phyloP scores from a whole-genome alignment of 2,329 filamentous ascomycete genomes.

The Neobulgaria alba region DNA sequence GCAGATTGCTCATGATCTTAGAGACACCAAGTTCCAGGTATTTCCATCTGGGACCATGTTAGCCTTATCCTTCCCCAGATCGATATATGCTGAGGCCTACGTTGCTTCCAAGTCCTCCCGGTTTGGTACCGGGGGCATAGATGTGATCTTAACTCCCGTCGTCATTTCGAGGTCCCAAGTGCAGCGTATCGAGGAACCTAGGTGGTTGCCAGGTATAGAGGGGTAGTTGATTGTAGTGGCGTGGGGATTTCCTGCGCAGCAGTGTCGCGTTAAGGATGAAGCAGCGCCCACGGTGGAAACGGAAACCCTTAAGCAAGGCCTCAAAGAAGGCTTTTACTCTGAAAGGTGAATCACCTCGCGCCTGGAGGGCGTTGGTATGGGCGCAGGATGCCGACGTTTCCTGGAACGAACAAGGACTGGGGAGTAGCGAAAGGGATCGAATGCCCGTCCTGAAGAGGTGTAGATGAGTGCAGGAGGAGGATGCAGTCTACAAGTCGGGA shows the following conservation, averaged over 20 bases:
- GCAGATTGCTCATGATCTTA: slow-evolving; percentile 86
- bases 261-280: too few species aligned
- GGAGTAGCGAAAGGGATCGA: not conserved
- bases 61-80: slow-evolving; percentile 3
- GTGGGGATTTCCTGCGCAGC: too few species aligned
- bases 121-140: slow-evolving; percentile 50
- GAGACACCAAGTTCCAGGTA: slow-evolving; percentile 85
- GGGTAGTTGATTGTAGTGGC: too few species aligned
- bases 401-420: not conserved
- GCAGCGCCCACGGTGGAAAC: too few species aligned
- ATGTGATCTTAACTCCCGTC: slow-evolving; percentile 9
- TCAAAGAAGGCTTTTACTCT: not conserved
- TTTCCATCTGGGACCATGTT: slow-evolving; percentile 57
- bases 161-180: slow-evolving; percentile 9
- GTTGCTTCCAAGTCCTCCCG: slow-evolving; percentile 55
- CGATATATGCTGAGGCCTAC: slow-evolving; percentile 36
- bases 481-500: too few species aligned
- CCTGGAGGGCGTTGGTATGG: not conserved
- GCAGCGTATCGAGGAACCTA: not conserved
- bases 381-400: slow-evolving; percentile 6
- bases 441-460: slow-evolving; percentile 1
- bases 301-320: too few species aligned
- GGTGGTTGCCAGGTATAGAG: not conserved
- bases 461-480: too few species aligned
- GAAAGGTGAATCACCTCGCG: slow-evolving; percentile 5